phyloP scores from a whole-genome alignment of 352 stramenopile species.

The Globisporangium polare region DNA sequence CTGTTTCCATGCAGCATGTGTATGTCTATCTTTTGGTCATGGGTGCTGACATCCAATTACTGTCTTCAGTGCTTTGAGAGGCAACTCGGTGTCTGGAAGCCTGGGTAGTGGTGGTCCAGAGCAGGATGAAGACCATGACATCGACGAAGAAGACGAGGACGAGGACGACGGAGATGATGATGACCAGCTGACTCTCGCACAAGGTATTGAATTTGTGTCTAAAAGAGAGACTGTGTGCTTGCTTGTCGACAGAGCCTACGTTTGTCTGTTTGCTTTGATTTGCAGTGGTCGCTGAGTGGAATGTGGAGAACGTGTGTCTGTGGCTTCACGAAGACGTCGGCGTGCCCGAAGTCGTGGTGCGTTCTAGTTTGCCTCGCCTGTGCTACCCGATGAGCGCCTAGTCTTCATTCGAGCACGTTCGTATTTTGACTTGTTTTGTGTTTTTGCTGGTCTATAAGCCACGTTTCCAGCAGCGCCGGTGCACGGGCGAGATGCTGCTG shows the following conservation, averaged over 20 bases:
- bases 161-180: conserved; percentile 49
- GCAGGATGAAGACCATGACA: conserved; percentile 16
- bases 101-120: conserved; percentile 7
- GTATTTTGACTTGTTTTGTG: not conserved
- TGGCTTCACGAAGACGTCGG: conserved; percentile 79
- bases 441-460: not conserved
- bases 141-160: conserved; percentile 24
- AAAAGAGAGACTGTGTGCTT: not conserved
- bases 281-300: conserved; percentile 72
- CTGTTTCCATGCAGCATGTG: no score
- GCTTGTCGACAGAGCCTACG: not conserved
- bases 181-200: conserved; percentile 54
- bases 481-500: conserved; percentile 65
- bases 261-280: not conserved
- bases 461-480: conserved; percentile 62
- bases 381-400: no score
- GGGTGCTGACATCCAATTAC: not conserved
- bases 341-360: conserved; percentile 66
- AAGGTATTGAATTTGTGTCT: conserved; percentile 27
- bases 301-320: conserved; percentile 75
- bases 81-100: not conserved
- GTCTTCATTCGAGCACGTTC: no score
- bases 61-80: not conserved
- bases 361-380: no score
- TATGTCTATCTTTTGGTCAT: not conserved